Base-by-base conservation (phyloP, 768 basidiomycete genomes). In the Tylopilus rubrobrunneus region DNA sequence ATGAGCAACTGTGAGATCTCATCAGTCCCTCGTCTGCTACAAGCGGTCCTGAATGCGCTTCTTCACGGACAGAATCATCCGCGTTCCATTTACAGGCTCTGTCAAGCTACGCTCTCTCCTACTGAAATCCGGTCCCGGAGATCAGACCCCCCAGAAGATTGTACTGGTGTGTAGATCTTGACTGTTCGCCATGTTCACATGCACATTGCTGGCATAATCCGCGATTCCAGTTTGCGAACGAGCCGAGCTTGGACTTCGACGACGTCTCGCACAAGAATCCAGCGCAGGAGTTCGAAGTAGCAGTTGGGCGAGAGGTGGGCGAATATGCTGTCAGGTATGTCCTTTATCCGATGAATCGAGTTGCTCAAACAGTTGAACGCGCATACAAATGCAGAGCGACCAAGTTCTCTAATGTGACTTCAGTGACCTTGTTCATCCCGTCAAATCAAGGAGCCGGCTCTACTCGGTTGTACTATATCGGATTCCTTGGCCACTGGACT, bases 81-180 rank as follows among this genome's bases (percentile, higher is more conserved):
- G 87, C 46, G 68, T 97, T 27, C 93, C 94, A 1, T 96, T 97
- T 70, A 92, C 87, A 0, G 87, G 89, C 9, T 85, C 88, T 15
- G 89, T 96, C 44, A 91, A 88, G 61, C 79, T 96, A 41, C 84
- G 88, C 23, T 83, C 88, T 25, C 74, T 97, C 39, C 80, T 93
- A 3, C 68, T 97, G 56, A 95, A 94, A 71, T 76, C 90, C 4
- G 94, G 94, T 7, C 92, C 94, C 1, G 78, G 74, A 0, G 86
- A 85, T 39, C 81, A 87, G 61, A 93, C 92, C 1, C 92, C 92
- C 5, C 69, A 77, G 0, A 87, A 83, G 67, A 78, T 95, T 29
- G 66, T 70, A 19, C 65, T 96, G 67, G 94, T 94, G 56, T 34
- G 85, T 71, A 40, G 8, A 31, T 36, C 43, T 37, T 43, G 10